Conservation (phyloP, 495 filamentous ascomycete species). For the Bombardia bombarda region DNA sequence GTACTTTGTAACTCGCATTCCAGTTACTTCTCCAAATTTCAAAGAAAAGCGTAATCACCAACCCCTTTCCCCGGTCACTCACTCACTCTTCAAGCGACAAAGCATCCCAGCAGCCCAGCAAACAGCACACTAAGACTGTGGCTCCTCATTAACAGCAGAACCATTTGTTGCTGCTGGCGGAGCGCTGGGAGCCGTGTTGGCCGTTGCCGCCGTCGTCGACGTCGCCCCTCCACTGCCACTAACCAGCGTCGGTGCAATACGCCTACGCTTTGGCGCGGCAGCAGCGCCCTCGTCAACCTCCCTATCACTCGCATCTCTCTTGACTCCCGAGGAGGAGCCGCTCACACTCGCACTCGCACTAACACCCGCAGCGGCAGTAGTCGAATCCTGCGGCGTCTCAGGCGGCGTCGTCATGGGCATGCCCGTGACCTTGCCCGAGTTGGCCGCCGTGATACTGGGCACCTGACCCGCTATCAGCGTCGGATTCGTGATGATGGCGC, state of each 20-base stretch:
- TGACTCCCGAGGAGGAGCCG: conserved; percentile 46
- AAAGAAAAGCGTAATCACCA: too few species aligned
- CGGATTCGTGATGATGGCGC: conserved; percentile 63
- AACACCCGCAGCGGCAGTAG: conserved; percentile 31
- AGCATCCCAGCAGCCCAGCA: too few species aligned
- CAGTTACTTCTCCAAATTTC: too few species aligned
- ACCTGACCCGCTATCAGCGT: conserved; percentile 66
- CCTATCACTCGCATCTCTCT: conserved; percentile 50
- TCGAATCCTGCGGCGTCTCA: conserved; percentile 59
- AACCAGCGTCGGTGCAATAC: conserved; percentile 70
- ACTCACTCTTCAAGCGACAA: too few species aligned
- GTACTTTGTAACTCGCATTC: too few species aligned
- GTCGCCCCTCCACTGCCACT: conserved; percentile 9
- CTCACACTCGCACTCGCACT: too few species aligned
- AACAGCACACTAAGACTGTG: too few species aligned
- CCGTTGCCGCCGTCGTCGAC: too few species aligned
- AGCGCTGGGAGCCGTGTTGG: too few species aligned
- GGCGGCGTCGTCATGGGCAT: conserved; percentile 67
- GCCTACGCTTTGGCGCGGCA: conserved; percentile 57
- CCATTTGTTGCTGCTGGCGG: too few species aligned
- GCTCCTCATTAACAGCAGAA: too few species aligned
- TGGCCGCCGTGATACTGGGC: conserved; percentile 62
- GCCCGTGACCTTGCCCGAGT: conserved; percentile 49
- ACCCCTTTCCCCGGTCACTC: too few species aligned
- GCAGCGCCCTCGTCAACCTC: conserved; percentile 34